Percentiles rank a stretch among this genome's conserved stretches.
These are phyloP conservation scores for Fusarium succisae DNA, from an alignment of 2,329 filamentous ascomycete species.

Conservation along the genomic window DNA sequence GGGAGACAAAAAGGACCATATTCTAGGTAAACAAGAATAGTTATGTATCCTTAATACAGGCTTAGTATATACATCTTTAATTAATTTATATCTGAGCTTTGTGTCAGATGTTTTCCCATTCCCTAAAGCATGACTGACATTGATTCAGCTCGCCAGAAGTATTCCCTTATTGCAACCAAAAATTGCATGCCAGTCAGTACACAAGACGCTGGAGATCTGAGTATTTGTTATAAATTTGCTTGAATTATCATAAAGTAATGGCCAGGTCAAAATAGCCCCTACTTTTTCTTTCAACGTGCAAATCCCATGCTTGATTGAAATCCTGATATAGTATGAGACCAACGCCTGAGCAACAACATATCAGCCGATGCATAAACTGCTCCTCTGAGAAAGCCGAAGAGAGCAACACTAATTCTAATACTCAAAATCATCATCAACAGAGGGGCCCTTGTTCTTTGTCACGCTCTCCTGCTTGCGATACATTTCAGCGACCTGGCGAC, in stretches of 20 bases:
- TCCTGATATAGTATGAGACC: background rate
- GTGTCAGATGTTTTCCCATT: background rate
- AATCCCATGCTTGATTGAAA: background rate
- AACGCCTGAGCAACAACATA: slow-evolving; percentile 22
- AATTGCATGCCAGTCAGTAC: background rate
- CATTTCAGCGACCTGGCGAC: slow-evolving; percentile 92
- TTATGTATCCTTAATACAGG: no score
- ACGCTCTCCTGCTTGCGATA: slow-evolving; percentile 95
- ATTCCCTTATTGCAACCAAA: background rate
- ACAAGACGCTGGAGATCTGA: background rate
- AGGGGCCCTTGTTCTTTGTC: slow-evolving; percentile 82
- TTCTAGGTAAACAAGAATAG: background rate
- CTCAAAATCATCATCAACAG: slow-evolving; percentile 97
- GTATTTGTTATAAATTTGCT: background rate
- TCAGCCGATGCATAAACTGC: slow-evolving; percentile 1
- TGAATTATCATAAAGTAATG: background rate
- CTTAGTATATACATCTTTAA: background rate
- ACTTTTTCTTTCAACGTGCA: background rate
- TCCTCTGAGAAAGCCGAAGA: background rate
- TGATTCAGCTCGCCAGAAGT: background rate
- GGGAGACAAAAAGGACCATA: background rate
- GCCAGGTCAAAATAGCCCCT: background rate
- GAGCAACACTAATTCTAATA: slow-evolving; percentile 65
- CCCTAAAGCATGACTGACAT: background rate
- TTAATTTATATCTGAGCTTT: background rate